Evolutionary conservation across 2,329 filamentous ascomycete species (phyloP).

Genomic region (Colletotrichum gloeosporioides): DNA sequence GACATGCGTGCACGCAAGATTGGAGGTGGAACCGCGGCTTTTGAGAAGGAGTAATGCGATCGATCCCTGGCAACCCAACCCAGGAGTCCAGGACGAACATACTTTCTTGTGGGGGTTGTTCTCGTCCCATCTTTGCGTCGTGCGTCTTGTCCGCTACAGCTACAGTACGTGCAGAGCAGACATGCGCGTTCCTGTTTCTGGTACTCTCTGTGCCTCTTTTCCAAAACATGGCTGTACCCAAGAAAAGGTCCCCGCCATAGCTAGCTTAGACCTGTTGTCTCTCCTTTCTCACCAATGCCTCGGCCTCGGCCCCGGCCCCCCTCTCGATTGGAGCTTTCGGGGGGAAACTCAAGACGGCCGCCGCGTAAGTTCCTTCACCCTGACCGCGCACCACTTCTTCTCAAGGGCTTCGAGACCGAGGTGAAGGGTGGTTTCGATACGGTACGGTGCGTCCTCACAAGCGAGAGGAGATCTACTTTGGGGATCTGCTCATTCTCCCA

Average conservation of each 20-base stretch:
- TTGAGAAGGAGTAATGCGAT: neutral
- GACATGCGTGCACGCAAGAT: constrained; percentile 2
- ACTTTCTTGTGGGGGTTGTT: constrained; percentile 1
- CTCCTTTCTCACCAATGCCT: neutral
- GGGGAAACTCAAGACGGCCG: neutral
- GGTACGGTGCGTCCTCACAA: neutral
- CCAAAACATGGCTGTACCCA: constrained; percentile 2
- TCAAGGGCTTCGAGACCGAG: neutral
- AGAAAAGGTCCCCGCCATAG: neutral
- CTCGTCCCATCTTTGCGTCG: constrained; percentile 4
- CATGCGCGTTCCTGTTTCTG: constrained; percentile 11
- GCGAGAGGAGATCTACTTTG: neutral
- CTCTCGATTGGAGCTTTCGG: neutral
- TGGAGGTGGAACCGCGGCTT: neutral
- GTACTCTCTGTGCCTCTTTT: neutral
- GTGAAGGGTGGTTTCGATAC: neutral
- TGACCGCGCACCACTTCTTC: neutral
- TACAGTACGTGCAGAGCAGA: neutral
- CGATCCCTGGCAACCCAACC: neutral
- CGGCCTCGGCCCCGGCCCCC: neutral
- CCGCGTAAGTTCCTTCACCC: neutral
- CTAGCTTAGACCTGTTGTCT: neutral
- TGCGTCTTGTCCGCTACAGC: neutral
- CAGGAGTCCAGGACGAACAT: neutral
- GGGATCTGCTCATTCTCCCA: constrained; percentile 11